Percentiles rank a stretch among this genome's conserved stretches.
Evolutionary conservation across 371 early-diverging fungal species (phyloP).

Genomic region (Syncephalastrum monosporum): DNA sequence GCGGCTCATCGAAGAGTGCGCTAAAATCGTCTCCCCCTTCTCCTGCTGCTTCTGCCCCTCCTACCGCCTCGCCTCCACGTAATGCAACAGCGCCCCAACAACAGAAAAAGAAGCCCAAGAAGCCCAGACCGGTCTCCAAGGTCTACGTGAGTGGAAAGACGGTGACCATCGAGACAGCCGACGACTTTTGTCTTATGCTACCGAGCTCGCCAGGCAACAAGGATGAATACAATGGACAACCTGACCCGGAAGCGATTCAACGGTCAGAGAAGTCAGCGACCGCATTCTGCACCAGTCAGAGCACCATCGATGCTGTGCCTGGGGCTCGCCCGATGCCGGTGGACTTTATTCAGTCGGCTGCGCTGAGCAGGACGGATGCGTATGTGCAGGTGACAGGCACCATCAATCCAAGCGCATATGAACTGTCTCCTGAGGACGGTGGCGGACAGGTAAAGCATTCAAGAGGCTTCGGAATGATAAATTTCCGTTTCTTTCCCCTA

Average conservation of each 20-base stretch:
- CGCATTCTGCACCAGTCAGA: constrained; percentile 27
- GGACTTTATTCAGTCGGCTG: constrained; percentile 46
- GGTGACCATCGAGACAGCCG: constrained; percentile 17
- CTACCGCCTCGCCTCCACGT: too few relatives aligned
- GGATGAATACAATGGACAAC: constrained; percentile 6
- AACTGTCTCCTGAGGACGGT: constrained; percentile 31
- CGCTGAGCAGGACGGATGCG: constrained; percentile 16
- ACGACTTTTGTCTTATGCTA: constrained; percentile 40
- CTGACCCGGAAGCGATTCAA: constrained; percentile 28
- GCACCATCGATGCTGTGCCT: constrained; percentile 6
- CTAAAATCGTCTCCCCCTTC: too few relatives aligned
- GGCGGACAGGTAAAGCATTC: constrained; percentile 44
- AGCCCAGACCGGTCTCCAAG: background rate
- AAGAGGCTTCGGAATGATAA: background rate
- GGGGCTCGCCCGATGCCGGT: constrained; percentile 34
- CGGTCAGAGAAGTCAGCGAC: constrained; percentile 35
- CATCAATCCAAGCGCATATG: constrained; percentile 39
- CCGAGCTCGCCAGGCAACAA: constrained; percentile 34
- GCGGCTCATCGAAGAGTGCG: too few relatives aligned
- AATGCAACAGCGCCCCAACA: too few relatives aligned
- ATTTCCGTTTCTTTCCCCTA: background rate
- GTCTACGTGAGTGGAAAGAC: constrained; percentile 9
- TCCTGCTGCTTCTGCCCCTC: too few relatives aligned
- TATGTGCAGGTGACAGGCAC: constrained; percentile 51
- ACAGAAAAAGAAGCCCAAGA: background rate